Evolutionary conservation across 1,139 yeast genomes (phyloP).

Genomic region (Geotrichum restrictum): DNA sequence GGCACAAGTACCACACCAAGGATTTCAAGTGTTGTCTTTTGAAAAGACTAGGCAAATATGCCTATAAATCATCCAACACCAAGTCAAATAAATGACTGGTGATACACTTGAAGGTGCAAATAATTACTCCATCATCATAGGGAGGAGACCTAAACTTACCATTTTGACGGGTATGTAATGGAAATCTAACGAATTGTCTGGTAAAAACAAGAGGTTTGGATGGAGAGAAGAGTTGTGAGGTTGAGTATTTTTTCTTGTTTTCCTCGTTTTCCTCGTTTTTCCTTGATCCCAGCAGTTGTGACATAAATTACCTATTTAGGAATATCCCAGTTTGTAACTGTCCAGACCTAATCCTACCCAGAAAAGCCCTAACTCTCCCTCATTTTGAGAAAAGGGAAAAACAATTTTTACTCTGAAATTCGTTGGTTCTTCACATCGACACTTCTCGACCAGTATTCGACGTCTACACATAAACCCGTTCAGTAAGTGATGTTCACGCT

Average conservation of each 20-base stretch:
- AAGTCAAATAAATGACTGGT: neutral
- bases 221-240: neutral
- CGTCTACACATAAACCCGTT: conserved; percentile 16
- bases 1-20: neutral
- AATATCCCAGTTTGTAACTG: neutral
- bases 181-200: neutral
- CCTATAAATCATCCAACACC: neutral
- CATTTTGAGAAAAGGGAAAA: neutral
- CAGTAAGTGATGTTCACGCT: conserved; percentile 6
- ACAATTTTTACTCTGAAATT: conserved; percentile 8
- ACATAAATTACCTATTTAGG: neutral
- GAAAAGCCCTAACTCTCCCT: neutral
- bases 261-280: too few species aligned
- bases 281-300: neutral
- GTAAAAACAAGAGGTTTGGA: conserved; percentile 6
- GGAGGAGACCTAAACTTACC: conserved; percentile 25
- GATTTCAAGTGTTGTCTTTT: conserved; percentile 8
- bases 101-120: conserved; percentile 20
- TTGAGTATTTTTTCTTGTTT: neutral
- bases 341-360: neutral
- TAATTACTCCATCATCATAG: conserved; percentile 24
- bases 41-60: neutral
- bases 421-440: conserved; percentile 19
- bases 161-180: conserved; percentile 13
- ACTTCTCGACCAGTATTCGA: conserved; percentile 18